Conservation (phyloP, 306 rosid species). For the Prunus kanzakura region DNA sequence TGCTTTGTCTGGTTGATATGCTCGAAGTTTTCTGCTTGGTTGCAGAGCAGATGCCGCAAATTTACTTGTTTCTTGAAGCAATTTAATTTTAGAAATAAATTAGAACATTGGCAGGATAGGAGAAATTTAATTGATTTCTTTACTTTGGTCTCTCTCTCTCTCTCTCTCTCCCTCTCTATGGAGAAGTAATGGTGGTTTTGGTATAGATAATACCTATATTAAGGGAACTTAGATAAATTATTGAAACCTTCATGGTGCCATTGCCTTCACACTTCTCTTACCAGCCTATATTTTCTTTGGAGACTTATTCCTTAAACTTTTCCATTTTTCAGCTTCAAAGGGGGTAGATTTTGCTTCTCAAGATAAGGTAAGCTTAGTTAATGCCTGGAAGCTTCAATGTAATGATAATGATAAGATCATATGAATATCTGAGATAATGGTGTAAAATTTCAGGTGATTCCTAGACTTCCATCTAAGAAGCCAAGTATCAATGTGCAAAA, state of each 20-base stretch:
- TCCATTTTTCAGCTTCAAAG: constrained; percentile 53
- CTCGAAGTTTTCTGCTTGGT: not conserved
- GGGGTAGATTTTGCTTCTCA: constrained; percentile 41
- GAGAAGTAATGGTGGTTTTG: not conserved
- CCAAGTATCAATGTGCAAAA: constrained; percentile 44
- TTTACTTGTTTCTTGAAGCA: not conserved
- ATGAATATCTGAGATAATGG: constrained; percentile 15
- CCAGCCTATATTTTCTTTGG: not conserved
- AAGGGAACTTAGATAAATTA: not conserved
- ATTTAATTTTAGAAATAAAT: not conserved
- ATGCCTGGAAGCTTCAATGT: constrained; percentile 11
- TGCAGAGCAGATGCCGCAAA: not conserved
- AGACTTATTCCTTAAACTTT: not conserved
- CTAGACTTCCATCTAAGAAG: constrained; percentile 46
- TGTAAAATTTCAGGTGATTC: constrained; percentile 47
- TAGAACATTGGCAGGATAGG: not conserved
- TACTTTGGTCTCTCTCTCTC: not conserved
- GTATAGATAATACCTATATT: not conserved
- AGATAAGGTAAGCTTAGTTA: constrained; percentile 53
- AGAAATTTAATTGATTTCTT: not conserved
- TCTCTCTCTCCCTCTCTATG: not conserved
- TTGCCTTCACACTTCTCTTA: not conserved
- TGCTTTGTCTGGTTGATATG: not conserved
- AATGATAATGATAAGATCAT: not conserved
- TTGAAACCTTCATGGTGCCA: not conserved